phyloP scores from a whole-genome alignment of 139 green algal genomes.

The Desmodesmus armatus region DNA sequence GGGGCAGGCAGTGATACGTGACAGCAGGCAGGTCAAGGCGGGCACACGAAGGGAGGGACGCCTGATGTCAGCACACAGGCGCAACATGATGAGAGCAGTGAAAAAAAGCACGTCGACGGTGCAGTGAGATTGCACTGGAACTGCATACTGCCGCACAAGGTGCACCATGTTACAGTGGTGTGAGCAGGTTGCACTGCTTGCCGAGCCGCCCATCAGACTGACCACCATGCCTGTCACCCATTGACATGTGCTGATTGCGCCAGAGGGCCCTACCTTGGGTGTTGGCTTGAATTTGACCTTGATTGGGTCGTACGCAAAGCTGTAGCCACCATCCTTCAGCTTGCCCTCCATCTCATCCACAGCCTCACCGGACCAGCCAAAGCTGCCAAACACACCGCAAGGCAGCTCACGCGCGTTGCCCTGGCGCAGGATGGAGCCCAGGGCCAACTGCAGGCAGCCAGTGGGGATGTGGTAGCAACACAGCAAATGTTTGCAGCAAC shows the following conservation, averaged over 20 bases:
- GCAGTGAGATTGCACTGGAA: not conserved
- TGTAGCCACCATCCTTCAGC: slow-evolving; percentile 90
- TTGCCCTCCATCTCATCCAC: slow-evolving; percentile 84
- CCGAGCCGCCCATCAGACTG: too few relatives aligned
- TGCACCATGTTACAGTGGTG: too few relatives aligned
- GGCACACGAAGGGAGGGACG: not conserved
- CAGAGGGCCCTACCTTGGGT: slow-evolving; percentile 58
- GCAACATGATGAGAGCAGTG: not conserved
- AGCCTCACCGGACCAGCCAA: slow-evolving; percentile 96
- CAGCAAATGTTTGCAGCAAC: too few relatives aligned
- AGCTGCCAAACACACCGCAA: slow-evolving; percentile 96
- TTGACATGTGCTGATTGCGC: too few relatives aligned
- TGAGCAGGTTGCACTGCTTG: too few relatives aligned
- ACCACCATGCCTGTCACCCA: too few relatives aligned
- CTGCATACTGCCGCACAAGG: too few relatives aligned
- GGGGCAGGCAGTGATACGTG: not conserved
- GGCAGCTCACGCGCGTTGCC: slow-evolving; percentile 71
- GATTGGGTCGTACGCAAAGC: slow-evolving; percentile 90
- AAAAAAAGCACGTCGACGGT: not conserved
- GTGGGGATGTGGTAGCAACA: not conserved
- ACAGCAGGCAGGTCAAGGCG: not conserved
- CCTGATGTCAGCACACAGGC: not conserved
- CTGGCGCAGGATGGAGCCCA: slow-evolving; percentile 84
- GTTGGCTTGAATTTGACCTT: slow-evolving; percentile 96
- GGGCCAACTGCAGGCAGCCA: slow-evolving; percentile 23